Conservation (phyloP, 108 stramenopile species). For the Stephanodiscus minutulus region DNA sequence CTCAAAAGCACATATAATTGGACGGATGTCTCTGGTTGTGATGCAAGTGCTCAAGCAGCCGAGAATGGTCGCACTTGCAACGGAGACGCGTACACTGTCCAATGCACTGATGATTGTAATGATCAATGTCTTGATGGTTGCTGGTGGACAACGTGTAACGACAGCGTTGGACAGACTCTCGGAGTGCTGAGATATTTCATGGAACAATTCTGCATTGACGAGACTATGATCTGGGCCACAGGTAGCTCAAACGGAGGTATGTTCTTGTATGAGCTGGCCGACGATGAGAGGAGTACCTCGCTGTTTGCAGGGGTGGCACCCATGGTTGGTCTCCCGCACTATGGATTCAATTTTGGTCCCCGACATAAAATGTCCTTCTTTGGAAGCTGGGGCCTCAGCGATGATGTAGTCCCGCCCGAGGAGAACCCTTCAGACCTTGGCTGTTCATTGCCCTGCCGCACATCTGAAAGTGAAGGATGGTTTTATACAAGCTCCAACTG, state of each 20-base stretch:
- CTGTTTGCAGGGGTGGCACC: slow-evolving; percentile 7
- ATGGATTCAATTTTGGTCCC: slow-evolving; percentile 16
- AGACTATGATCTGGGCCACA: slow-evolving; percentile 9
- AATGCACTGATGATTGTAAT: slow-evolving; percentile 5
- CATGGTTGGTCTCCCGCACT: slow-evolving; percentile 10
- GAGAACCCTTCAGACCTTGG: slow-evolving; percentile 3
- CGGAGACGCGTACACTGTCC: background rate
- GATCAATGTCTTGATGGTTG: slow-evolving; percentile 2
- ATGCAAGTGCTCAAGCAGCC: background rate
- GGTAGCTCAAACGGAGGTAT: slow-evolving; percentile 16
- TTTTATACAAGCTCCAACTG: background rate
- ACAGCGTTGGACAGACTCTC: slow-evolving; percentile 3
- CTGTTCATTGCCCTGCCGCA: background rate
- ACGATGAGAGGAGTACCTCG: slow-evolving; percentile 6
- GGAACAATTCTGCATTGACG: slow-evolving; percentile 11
- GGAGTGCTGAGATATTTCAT: slow-evolving; percentile 4
- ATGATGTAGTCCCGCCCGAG: slow-evolving; percentile 3
- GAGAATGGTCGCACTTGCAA: slow-evolving; percentile 15
- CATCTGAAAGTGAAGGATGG: slow-evolving; percentile 6
- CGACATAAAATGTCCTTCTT: slow-evolving; percentile 1
- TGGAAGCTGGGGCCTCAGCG: slow-evolving; percentile 8
- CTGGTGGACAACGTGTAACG: slow-evolving; percentile 15
- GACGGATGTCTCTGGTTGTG: slow-evolving; percentile 7
- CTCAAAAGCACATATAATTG: background rate
- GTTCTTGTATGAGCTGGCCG: slow-evolving; percentile 9